Conservation (phyloP, 768 basidiomycete genomes). For the Daedaleopsis sinensis region DNA sequence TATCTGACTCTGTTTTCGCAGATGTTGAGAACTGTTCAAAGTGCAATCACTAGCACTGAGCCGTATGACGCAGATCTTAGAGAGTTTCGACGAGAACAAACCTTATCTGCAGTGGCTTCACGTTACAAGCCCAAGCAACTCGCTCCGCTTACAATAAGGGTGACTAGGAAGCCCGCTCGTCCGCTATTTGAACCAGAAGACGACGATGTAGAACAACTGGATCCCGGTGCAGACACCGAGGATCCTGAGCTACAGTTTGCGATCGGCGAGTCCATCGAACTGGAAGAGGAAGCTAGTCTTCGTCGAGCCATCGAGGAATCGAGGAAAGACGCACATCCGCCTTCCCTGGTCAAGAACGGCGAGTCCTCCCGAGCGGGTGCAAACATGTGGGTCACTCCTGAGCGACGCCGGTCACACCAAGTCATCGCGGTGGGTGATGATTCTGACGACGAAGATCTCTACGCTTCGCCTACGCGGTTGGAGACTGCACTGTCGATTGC, state of each 20-base stretch:
- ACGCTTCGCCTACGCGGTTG: conserved; percentile 56
- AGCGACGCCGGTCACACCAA: conserved; percentile 7
- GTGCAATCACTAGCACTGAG: conserved; percentile 10
- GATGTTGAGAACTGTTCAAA: background rate
- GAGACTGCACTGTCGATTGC: conserved; percentile 71
- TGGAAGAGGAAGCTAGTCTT: conserved; percentile 33
- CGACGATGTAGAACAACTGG: conserved; percentile 40
- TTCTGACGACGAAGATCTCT: conserved; percentile 48
- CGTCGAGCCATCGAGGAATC: conserved; percentile 36
- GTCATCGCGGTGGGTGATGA: conserved; percentile 7
- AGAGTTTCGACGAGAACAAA: conserved; percentile 62
- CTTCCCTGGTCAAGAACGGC: conserved; percentile 1
- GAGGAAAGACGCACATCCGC: conserved; percentile 1
- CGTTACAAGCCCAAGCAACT: conserved; percentile 47
- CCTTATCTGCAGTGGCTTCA: conserved; percentile 58
- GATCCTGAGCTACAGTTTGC: conserved; percentile 63
- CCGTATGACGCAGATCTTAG: conserved; percentile 63
- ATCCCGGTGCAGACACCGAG: conserved; percentile 43
- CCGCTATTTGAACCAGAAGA: conserved; percentile 60
- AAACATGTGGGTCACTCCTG: background rate
- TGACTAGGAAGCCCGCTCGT: conserved; percentile 40
- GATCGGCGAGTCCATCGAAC: conserved; percentile 61
- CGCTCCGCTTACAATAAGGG: conserved; percentile 34
- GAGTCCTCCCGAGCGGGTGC: conserved; percentile 11
- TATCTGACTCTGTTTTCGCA: background rate